Evolutionary conservation across 306 rosid genomes (phyloP), one percentile per base, ranked within the genome.

Genomic region (Fagus crenata): DNA sequence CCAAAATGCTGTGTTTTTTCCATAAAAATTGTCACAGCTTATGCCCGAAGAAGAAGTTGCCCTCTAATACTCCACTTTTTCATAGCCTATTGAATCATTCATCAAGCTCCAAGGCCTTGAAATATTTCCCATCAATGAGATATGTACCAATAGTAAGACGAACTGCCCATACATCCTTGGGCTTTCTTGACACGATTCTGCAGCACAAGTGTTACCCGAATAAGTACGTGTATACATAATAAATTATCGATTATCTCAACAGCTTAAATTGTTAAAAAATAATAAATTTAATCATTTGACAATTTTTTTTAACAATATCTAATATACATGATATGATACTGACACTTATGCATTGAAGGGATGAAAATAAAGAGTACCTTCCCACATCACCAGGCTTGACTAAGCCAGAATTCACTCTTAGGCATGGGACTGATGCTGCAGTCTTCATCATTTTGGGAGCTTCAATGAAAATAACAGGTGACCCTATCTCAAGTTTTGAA

Each of bases 151-250:
- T 84, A 69, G 81, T 72, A 17, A 93, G 86, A 28, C 98, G 81
- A 68, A 93, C 87, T 12, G 91, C 96, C 96, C 97, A 93, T 51
- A 93, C 90, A 83, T 93, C 96, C 78, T 83, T 90, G 2, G 97
- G 94, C 80, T 90, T 93, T 84, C 98, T 92, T 77, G 97, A 92
- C 73, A 93, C 85, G 73, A 90, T 89, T 81, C 96, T 93, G 91
- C 83, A 81, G 91, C 83, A 81, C 49, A 78, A 49, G 63, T 17
- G 33, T 17, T 39, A 54, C 78, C 4, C 6, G 14, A 36, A 35
- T 14, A 4, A 33, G 64, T 18, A 58, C 4, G 5, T 0, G 0
- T 22, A 22, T 22, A 22, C 28, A 22, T 22, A 22, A 22, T 22
- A 22, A 22, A 22, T 22, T 22, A 22, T 22, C 28, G 28, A 22